These are phyloP conservation scores for Colletotrichum lentis DNA, from an alignment of 2,329 filamentous ascomycete species.

Conservation along the genomic window DNA sequence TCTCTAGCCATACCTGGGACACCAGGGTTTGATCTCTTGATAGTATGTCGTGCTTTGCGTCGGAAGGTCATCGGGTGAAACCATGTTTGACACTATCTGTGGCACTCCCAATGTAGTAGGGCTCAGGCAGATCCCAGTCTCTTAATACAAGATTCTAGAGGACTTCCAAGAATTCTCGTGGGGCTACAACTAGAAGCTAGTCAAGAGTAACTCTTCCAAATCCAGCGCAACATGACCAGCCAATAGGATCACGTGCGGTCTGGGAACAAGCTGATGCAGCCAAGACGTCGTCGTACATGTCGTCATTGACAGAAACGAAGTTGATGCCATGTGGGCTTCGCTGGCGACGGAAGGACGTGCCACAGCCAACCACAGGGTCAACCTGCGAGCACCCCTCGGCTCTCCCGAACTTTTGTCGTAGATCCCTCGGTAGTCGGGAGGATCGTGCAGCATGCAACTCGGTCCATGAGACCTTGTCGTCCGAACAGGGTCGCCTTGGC, in stretches of 20 bases:
- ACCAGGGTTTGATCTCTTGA: too few species aligned
- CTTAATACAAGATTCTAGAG: too few species aligned
- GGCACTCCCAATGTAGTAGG: too few species aligned
- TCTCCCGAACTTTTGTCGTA: not conserved
- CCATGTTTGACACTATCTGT: too few species aligned
- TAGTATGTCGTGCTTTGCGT: too few species aligned
- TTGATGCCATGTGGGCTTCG: not conserved
- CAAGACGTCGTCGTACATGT: not conserved
- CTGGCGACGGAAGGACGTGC: not conserved
- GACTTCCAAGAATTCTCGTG: too few species aligned
- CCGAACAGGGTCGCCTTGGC: not conserved
- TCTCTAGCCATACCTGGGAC: too few species aligned
- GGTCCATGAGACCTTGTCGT: not conserved
- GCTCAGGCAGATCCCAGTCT: too few species aligned
- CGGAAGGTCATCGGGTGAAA: too few species aligned
- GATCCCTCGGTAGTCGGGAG: not conserved
- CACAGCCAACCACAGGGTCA: not conserved
- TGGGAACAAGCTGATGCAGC: not conserved
- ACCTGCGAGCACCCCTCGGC: not conserved
- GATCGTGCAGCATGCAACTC: not conserved
- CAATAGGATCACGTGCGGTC: not conserved
- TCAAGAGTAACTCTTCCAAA: not conserved
- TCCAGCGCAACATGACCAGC: fast-evolving
- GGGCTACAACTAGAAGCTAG: not conserved
- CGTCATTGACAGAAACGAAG: not conserved